These are phyloP conservation scores for Priceomyces castillae DNA, from an alignment of 805 yeast species.

Conservation along the genomic window DNA sequence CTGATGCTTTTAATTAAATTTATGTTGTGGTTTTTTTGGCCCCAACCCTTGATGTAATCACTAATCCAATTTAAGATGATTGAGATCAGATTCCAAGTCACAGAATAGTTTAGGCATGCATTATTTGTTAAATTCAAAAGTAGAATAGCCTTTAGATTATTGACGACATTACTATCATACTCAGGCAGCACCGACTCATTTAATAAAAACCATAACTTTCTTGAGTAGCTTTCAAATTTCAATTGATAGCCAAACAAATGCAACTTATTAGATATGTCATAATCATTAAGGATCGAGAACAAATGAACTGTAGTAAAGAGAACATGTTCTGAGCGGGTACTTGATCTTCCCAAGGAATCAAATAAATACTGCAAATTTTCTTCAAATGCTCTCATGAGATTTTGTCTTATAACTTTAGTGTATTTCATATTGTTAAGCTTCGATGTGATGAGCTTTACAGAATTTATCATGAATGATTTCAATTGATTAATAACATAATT, in stretches of 20 bases:
- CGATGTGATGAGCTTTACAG: conserved; percentile 29
- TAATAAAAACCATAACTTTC: conserved; percentile 31
- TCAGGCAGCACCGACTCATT: conserved; percentile 6
- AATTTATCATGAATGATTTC: conserved; percentile 32
- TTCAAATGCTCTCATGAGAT: conserved; percentile 18
- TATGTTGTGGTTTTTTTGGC: neutral
- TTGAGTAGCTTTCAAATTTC: conserved; percentile 28
- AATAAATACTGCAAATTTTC: conserved; percentile 14
- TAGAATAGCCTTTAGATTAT: conserved; percentile 28
- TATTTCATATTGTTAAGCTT: conserved; percentile 27
- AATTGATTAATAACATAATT: conserved; percentile 17
- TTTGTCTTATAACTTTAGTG: conserved; percentile 17
- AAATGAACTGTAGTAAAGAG: conserved; percentile 24
- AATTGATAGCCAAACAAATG: conserved; percentile 20
- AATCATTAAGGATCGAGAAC: conserved; percentile 36
- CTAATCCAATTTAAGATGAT: conserved; percentile 25
- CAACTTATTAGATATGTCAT: conserved; percentile 30
- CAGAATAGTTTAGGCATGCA: conserved; percentile 21
- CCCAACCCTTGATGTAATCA: conserved; percentile 14
- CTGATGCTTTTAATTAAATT: conserved; percentile 17
- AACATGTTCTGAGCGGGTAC: conserved; percentile 3
- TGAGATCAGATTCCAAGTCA: conserved; percentile 25
- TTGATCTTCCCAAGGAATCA: conserved; percentile 6
- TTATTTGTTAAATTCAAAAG: conserved; percentile 31
- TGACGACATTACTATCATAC: conserved; percentile 8